These are phyloP conservation scores for Telopea speciosissima DNA, from an alignment of 177 flowering plant genomes.

Conservation along the genomic window DNA sequence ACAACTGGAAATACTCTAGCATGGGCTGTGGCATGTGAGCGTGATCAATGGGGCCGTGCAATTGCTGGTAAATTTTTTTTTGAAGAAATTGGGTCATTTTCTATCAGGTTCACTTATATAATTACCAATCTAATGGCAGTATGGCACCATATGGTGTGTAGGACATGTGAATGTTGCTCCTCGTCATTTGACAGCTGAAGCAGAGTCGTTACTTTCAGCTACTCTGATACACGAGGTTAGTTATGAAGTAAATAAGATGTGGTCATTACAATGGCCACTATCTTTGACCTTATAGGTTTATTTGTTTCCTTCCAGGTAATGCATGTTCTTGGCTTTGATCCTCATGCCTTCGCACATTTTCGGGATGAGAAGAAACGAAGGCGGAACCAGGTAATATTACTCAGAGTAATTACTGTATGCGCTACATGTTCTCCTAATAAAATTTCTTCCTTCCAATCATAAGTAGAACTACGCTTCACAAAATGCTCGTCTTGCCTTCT, in stretches of 20 bases:
- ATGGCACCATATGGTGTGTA: slow-evolving; percentile 15
- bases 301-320: slow-evolving; percentile 56
- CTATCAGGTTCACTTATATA: neutral
- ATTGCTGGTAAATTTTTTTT: slow-evolving; percentile 71
- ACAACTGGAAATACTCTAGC: slow-evolving; percentile 98
- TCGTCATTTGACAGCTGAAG: slow-evolving; percentile 99
- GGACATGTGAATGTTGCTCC: slow-evolving; percentile 99
- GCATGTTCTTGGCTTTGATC: slow-evolving; percentile 99
- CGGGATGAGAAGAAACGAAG: slow-evolving; percentile 97
- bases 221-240: slow-evolving; percentile 95
- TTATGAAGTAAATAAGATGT: slow-evolving; percentile 2
- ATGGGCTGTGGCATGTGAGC: slow-evolving; percentile 99
- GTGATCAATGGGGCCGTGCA: slow-evolving; percentile 99
- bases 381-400: slow-evolving; percentile 60
- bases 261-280: neutral
- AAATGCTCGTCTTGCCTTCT: neutral
- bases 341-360: slow-evolving; percentile 99
- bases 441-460: too few relatives aligned
- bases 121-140: neutral
- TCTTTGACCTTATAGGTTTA: slow-evolving; percentile 6
- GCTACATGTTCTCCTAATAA: too few relatives aligned
- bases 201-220: slow-evolving; percentile 94
- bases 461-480: neutral
- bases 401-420: neutral
- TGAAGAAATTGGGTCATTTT: neutral